phyloP scores from a whole-genome alignment of 2,329 filamentous ascomycete genomes.

The Dactylellina cionopaga region DNA sequence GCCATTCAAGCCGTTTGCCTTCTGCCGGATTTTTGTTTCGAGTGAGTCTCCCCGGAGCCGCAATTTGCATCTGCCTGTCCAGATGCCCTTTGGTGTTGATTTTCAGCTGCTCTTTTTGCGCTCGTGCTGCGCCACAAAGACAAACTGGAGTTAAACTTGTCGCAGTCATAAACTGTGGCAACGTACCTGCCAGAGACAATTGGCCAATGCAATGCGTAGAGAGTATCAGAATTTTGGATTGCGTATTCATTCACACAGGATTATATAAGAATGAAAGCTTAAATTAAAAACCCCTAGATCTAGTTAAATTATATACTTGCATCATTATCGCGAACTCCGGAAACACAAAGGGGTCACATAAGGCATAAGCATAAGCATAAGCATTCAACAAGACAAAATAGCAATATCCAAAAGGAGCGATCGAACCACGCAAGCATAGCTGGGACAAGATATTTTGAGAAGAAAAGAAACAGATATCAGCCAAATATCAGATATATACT shows the following conservation, averaged over 20 bases:
- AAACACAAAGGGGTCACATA: no score
- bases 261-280: background rate
- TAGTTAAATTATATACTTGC: background rate
- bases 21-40: background rate
- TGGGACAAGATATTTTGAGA: background rate
- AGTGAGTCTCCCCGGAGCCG: background rate
- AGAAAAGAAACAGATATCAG: no score
- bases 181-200: no score
- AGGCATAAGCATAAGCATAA: no score
- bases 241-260: no score
- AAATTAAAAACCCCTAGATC: background rate
- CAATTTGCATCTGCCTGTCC: background rate
- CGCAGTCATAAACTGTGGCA: background rate
- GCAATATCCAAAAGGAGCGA: background rate
- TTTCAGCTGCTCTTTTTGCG: background rate
- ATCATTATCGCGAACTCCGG: no score
- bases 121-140: background rate
- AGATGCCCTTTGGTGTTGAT: constrained; percentile 6
- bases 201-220: no score
- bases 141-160: background rate
- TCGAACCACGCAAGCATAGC: background rate
- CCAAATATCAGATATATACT: background rate
- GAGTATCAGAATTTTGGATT: no score
- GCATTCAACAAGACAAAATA: background rate
- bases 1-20: background rate